Evolutionary conservation across 192 early-diverging fungal species (phyloP), one percentile per base, ranked within the genome.

Genomic region (Coemansia sp.): DNA sequence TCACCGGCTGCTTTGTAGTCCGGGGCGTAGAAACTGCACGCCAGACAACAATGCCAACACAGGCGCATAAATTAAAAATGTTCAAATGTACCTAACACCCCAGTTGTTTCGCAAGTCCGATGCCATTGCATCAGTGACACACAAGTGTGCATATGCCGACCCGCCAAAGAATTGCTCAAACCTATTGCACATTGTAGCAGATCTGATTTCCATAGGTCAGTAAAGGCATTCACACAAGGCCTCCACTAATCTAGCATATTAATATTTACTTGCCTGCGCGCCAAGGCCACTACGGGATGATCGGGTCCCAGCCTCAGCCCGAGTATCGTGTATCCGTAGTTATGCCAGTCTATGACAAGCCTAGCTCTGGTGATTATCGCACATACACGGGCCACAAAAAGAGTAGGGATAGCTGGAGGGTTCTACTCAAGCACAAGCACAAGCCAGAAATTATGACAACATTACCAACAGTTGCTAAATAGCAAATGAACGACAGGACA

Each of bases 311-410:
- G 63, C 46, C 79, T 86, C 33, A 95, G 65, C 9, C 83, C 89
- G 33, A 99, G 88, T 33, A 99, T 85, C 3, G 93, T 90, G 70
- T 88, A 91, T 21, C 95, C 96, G 73, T 95, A 95, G 76, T 99
- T 99, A 70, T 99, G 96, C 96, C 96, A 99, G 76, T 99, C 96
- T 43, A 99, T 93, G 46, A 97, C 83, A 5, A 99, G 76, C 50
- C 82, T 82, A 16, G 88, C 77, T 28, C 87, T 81, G n/a, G 87
- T 86, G 23, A 93, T 20, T 58, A 86, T 84, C 31, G 85, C 80
- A 11, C 91, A 82, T 4, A 89, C 51, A 24, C 90, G 92, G 35
- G 85, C 91, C 62, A 97, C 84, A 4, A 87, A 36, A 55, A 99
- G 84, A 7, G 95, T 97, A 1, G 96, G 96, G 61, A 99, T 91